Base-by-base conservation (phyloP, 2,329 filamentous ascomycete species). In the Colletotrichum brevisporum region DNA sequence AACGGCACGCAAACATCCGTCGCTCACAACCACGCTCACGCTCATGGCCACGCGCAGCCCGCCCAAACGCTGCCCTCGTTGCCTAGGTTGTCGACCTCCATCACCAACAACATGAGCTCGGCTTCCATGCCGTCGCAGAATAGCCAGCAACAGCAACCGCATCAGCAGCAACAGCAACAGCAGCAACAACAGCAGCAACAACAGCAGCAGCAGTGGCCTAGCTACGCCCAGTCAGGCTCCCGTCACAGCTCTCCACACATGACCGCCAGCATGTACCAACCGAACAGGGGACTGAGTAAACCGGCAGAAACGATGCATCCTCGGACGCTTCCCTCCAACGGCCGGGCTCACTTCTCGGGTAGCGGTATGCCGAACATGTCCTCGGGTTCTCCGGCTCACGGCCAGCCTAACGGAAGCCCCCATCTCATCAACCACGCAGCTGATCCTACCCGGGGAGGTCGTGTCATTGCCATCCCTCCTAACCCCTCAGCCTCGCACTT, bases 281-380 rank as follows among this genome's bases (percentile, higher is more conserved):
- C 48, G 10, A 43, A 6, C 10, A 39, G 65, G 4, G 18, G 53
- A 6, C 27, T 43, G 26, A 66, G 36, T 31, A 59, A 54, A 27
- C 6, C 55, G 9, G 55, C 41, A 31, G 41, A 59, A 6, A 36
- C 31, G 8, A 24, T 6, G 18, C 48, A n/a, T 36, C 43, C 55
- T 6, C 50, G 50, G 12, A 47, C 55, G 43, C 62, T 69, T 54
- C 62, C 62, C 5, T 66, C 66, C 3, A 63, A 69, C 18, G 62
- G 52, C 12, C 31, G 54, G 15, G 24, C 63, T 9, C 66, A 50
- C 6, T 18, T 51, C 13, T 51, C 60, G 16, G 55, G 62, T 15
- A 69, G 45, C 51, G 59, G 59, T 27, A 59, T 55, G 27, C 41
- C 41, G 36, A 21, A 31, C 5, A 2, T 50, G 16, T 18, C 48